phyloP scores from a whole-genome alignment of 2,329 filamentous ascomycete genomes.

The Thermoascus crustaceus region DNA sequence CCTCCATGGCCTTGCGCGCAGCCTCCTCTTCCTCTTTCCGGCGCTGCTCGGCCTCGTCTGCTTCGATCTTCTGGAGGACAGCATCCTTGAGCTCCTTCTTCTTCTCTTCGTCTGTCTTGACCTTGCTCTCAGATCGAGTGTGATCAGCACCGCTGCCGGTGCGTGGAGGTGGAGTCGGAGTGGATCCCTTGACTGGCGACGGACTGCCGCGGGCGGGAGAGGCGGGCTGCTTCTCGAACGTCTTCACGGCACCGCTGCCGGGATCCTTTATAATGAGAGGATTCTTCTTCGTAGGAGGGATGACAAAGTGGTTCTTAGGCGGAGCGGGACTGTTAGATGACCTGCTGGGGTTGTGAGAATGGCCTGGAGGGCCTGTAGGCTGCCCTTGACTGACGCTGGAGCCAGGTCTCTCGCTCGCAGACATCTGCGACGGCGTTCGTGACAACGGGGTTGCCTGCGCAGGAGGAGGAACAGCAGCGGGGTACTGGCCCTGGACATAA shows the following conservation, averaged over 20 bases:
- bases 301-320: conserved; percentile 55
- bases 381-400: conserved; percentile 55
- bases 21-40: conserved; percentile 41
- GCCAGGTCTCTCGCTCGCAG: conserved; percentile 56
- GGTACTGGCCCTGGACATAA: conserved; percentile 47
- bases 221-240: conserved; percentile 60
- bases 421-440: conserved; percentile 71
- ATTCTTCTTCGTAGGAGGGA: conserved; percentile 58
- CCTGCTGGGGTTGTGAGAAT: conserved; percentile 46
- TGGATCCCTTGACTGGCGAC: conserved; percentile 52
- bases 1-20: conserved; percentile 23
- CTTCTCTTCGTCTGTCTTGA: conserved; percentile 73
- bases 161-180: conserved; percentile 75
- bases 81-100: conserved; percentile 63
- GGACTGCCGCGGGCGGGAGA: conserved; percentile 48
- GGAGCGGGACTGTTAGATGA: conserved; percentile 50
- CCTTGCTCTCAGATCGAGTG: conserved; percentile 61
- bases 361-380: conserved; percentile 42
- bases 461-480: conserved; percentile 35
- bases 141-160: conserved; percentile 60
- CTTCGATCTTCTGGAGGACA: conserved; percentile 45
- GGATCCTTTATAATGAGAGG: conserved; percentile 79
- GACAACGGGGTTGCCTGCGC: conserved; percentile 66
- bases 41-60: conserved; percentile 48
- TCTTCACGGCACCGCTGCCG: conserved; percentile 67